phyloP scores from a whole-genome alignment of 2,329 filamentous ascomycete genomes.

The Eutypa lata region DNA sequence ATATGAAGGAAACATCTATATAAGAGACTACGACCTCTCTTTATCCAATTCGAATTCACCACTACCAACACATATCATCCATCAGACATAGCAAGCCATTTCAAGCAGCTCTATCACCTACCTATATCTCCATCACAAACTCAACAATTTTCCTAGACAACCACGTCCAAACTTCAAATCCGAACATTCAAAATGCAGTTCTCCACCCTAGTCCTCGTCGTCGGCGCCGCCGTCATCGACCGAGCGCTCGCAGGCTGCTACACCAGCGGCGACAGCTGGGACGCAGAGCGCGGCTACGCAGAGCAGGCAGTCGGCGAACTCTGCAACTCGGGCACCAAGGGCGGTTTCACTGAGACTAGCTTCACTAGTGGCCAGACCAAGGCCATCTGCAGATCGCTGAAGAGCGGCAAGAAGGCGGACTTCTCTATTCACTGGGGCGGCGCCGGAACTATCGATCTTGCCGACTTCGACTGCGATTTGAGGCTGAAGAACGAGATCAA shows the following conservation, averaged over 20 bases:
- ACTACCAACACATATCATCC: no score
- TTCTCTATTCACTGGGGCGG: not conserved
- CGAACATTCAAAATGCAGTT: not conserved
- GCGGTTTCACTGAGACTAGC: not conserved
- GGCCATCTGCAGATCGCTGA: not conserved
- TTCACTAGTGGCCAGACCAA: not conserved
- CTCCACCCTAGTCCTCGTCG: not conserved
- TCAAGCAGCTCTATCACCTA: no score
- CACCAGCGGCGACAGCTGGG: not conserved
- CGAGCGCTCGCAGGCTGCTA: not conserved
- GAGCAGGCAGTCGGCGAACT: not conserved
- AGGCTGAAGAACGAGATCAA: constrained; percentile 2
- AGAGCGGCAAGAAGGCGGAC: not conserved
- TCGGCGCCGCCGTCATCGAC: not conserved
- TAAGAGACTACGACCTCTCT: no score
- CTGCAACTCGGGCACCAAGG: not conserved
- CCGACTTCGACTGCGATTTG: not conserved
- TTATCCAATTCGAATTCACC: no score
- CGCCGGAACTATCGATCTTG: not conserved
- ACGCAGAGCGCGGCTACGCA: not conserved
- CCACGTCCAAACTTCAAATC: no score
- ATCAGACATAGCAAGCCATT: no score
- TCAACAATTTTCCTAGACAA: no score
- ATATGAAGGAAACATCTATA: no score
- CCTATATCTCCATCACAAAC: no score